Conservation (phyloP, 192 early-diverging fungal genomes). For the Martensiomyces pterosporus region DNA sequence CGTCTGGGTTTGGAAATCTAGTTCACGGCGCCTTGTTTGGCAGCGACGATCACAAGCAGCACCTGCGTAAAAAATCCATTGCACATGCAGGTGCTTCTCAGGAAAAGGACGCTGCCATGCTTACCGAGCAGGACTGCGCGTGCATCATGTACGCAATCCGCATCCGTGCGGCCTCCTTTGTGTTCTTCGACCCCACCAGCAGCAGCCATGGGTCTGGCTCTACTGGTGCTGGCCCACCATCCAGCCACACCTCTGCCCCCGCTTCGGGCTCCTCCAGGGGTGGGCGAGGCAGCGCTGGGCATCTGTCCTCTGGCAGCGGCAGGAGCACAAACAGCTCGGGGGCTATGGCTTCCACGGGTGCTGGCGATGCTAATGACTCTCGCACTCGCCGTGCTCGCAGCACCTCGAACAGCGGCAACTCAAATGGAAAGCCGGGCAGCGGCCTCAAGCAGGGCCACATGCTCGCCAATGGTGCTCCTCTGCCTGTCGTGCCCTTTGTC, state of each 20-base stretch:
- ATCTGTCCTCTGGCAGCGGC: slow-evolving; percentile 19
- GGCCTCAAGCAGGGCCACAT: slow-evolving; percentile 36
- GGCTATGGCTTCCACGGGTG: slow-evolving; percentile 7
- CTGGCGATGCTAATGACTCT: slow-evolving; percentile 22
- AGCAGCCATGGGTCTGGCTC: slow-evolving; percentile 2
- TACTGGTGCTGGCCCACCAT: background rate
- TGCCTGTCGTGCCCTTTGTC: slow-evolving; percentile 51
- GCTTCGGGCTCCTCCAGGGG: slow-evolving; percentile 26
- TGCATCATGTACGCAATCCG: slow-evolving; percentile 49
- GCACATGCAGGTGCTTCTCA: slow-evolving; percentile 9
- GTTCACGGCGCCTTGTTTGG: slow-evolving; percentile 44
- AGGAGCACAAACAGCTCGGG: slow-evolving; percentile 7
- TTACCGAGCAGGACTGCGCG: slow-evolving; percentile 49
- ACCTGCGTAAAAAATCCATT: slow-evolving; percentile 42
- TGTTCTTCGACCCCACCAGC: slow-evolving; percentile 35
- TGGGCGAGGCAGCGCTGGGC: slow-evolving; percentile 25
- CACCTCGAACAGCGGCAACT: slow-evolving; percentile 39
- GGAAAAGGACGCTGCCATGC: slow-evolving; percentile 23
- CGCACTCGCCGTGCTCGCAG: slow-evolving; percentile 34
- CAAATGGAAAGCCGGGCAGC: slow-evolving; percentile 15
- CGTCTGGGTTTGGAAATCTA: slow-evolving; percentile 29
- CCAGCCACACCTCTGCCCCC: slow-evolving; percentile 32
- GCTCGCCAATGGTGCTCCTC: slow-evolving; percentile 31
- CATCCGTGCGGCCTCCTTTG: slow-evolving; percentile 47
- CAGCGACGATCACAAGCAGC: slow-evolving; percentile 26